A percentile compares a stretch with the other conserved stretches of the same genome.
Evolutionary conservation across 305 asterid genomes (phyloP).

Genomic region (Solanum hybrid): DNA sequence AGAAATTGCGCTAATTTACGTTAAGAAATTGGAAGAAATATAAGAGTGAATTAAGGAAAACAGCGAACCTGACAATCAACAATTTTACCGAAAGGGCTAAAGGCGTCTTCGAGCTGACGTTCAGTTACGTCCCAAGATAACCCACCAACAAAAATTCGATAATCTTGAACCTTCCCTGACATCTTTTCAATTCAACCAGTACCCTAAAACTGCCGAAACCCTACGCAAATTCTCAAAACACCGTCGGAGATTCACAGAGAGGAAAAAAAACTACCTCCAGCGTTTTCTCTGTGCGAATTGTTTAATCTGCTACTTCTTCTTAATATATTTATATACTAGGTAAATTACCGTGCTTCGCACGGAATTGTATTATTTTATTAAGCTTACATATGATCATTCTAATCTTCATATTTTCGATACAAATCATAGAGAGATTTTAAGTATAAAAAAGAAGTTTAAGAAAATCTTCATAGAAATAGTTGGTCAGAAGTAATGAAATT

Average conservation of each 20-base stretch:
- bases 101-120: constrained; percentile 86
- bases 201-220: not conserved
- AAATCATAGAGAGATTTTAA: too few species aligned
- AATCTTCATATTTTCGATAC: too few species aligned
- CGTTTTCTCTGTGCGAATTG: not conserved
- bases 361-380: too few species aligned
- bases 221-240: not conserved
- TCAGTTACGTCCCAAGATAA: constrained; percentile 76
- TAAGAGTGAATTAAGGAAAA: not conserved
- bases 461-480: too few species aligned
- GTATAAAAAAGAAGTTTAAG: too few species aligned
- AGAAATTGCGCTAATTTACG: not conserved
- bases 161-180: constrained; percentile 71
- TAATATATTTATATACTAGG: not conserved
- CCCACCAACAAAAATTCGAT: constrained; percentile 85
- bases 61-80: constrained; percentile 67
- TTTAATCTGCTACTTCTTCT: not conserved
- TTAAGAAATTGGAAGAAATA: not conserved
- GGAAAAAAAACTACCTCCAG: not conserved
- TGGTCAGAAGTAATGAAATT: too few species aligned
- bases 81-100: constrained; percentile 76
- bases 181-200: constrained; percentile 16
- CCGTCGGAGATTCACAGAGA: not conserved
- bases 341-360: too few species aligned
- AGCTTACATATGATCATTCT: too few species aligned